phyloP scores from a whole-genome alignment of 169 alveolate genomes.

The Plasmodium reichenowi region DNA sequence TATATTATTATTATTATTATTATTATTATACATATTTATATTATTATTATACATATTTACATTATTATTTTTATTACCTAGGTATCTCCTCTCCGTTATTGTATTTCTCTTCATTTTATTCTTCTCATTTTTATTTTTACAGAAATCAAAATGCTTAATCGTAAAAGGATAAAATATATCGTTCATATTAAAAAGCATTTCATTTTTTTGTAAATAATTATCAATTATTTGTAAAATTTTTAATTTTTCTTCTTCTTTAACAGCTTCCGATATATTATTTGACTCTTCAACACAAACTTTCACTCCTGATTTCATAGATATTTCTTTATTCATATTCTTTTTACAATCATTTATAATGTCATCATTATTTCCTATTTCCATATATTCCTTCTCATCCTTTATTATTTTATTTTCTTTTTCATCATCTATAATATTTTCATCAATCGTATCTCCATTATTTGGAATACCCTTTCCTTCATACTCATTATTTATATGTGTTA shows the following conservation, averaged over 20 bases:
- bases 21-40: too few species aligned
- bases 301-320: neutral
- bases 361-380: neutral
- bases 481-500: neutral
- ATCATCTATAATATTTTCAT: neutral
- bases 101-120: constrained; percentile 12
- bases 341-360: neutral
- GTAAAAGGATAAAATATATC: constrained; percentile 70
- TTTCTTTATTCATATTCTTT: neutral
- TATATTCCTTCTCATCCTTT: neutral
- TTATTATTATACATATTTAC: too few species aligned
- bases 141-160: constrained; percentile 3
- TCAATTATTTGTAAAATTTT: constrained; percentile 34
- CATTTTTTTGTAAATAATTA: constrained; percentile 13
- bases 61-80: too few species aligned
- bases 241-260: constrained; percentile 26
- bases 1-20: too few species aligned
- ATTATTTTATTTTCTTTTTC: neutral
- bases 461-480: neutral
- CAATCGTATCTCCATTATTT: neutral
- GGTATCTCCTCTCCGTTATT: neutral
- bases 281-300: neutral
- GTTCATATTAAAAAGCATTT: constrained; percentile 31
- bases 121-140: constrained; percentile 35
- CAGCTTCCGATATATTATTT: neutral